Base-by-base conservation (phyloP, 2,329 filamentous ascomycete genomes). In the Aureobasidium sp. region DNA sequence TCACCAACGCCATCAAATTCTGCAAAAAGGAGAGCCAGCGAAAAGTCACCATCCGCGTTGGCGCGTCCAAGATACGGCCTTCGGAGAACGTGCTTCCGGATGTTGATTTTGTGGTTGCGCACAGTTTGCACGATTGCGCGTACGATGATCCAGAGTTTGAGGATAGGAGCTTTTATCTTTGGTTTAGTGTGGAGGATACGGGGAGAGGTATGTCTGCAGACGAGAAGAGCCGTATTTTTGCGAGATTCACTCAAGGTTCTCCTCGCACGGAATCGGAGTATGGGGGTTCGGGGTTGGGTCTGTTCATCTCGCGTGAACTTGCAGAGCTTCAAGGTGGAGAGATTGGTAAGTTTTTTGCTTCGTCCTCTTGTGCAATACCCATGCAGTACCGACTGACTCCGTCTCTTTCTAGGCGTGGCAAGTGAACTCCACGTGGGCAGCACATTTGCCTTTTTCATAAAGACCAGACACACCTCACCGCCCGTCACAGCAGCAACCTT, bases 251-350 rank as follows among this genome's bases (percentile, higher is more conserved):
- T 7, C 87, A 90, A 72, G 85, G 85, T 0, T 86, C 81, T 9
- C 82, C 85, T 4, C 82, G 81, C 62, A 89, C 86, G 0, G 86
- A 88, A 65, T 81, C 86, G 29, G 82, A 87, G 63, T 61, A 90
- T 67, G 87, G 87, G 15, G 87, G 87, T 0, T 86, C 83, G 0
- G 87, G 87, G 0, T 78, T 90, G 0, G 87, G 87, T 0, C 76
- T 90, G 0, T 89, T 88, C 69, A 89, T 90, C 62, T 86, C 82
- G 51, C 80, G 85, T 20, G 80, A 85, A 37, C 78, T 90, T 11
- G 85, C 84, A 1, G 85, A 89, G 68, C 77, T 89, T 41, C 86
- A 88, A 66, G 85, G 86, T n/a, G 87, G 87, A 1, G 81, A 84
- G 47, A 88, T 90, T 37, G 87, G 42, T 45, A 27, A 45, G 42